These are phyloP conservation scores for Orbilia javanica DNA, from an alignment of 2,329 filamentous ascomycete species.

Conservation along the genomic window DNA sequence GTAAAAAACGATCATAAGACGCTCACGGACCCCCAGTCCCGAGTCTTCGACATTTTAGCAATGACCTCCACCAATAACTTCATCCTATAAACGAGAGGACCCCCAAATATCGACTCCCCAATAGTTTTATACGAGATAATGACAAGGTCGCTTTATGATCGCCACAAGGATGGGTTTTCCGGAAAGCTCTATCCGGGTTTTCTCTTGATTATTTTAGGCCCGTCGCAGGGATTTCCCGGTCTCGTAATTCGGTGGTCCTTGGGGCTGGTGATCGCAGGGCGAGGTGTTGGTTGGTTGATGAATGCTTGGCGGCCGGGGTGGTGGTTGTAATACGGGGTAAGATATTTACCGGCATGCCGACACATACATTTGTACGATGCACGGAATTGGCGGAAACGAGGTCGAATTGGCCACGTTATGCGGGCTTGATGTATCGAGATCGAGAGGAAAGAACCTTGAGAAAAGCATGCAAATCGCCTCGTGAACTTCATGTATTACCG, in stretches of 20 bases:
- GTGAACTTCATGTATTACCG: too few relatives aligned
- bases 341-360: neutral
- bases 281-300: neutral
- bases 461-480: too few relatives aligned
- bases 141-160: conserved; percentile 18
- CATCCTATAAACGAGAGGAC: neutral
- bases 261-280: neutral
- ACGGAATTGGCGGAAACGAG: too few relatives aligned
- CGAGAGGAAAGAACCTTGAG: too few relatives aligned
- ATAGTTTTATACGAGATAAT: conserved; percentile 17
- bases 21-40: neutral
- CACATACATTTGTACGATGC: neutral
- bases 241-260: neutral
- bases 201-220: neutral
- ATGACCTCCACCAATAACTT: neutral
- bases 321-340: neutral
- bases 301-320: neutral
- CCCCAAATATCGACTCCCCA: neutral
- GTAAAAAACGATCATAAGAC: neutral
- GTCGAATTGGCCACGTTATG: too few relatives aligned
- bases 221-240: neutral
- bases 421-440: too few relatives aligned
- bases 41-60: neutral
- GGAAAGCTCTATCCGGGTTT: neutral
- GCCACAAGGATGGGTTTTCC: neutral